Evolutionary conservation across 768 basidiomycete species (phyloP), one percentile per base, ranked within the genome.

Genomic region (Mycena polygramma): DNA sequence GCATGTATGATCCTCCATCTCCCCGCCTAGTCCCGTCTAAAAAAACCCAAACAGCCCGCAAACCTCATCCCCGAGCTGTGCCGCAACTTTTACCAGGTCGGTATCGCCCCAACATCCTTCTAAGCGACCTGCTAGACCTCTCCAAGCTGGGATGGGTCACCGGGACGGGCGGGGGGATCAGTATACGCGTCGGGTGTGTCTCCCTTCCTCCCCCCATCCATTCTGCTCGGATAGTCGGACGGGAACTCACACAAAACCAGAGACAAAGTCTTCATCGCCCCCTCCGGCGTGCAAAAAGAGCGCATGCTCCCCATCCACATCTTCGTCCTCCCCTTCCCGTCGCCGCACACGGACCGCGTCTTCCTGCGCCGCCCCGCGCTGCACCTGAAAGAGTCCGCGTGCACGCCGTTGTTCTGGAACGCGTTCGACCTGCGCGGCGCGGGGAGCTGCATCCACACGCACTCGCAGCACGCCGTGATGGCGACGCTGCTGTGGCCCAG

Each of bases 361-460:
- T 95, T 95, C 79, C 87, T 96, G 59, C 88, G 95, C 60, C 89
- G 91, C 35, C 94, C 95, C 13, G 82, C 84, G 14, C 78, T 84
- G 70, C 87, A 90, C 67, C 84, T 96, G 69, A 95, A 94, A 75
- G 94, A 96, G 75, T 94, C 92, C 1, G 93, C 93, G 0, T 96
- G 95, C 78, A 96, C 95, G 0, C 95, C 95, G 15, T 83, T 96
- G 19, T 97, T 97, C 83, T 96, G 94, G 94, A 95, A 95, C 76
- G 94, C 95, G 3, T 97, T 95, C 77, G 91, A 92, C 39, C 81
- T 93, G 72, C 85, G 94, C 24, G 83, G 87, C 68, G 94, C 95
- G 2, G 92, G 93, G 1, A 94, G 94, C 52, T 96, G 94, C 75
- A 95, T 97, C 71, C 95, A 96, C 77, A 96, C 95, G 0, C 95